Conservation (phyloP, 257 asterid species). For the Fraxinus anomala region DNA sequence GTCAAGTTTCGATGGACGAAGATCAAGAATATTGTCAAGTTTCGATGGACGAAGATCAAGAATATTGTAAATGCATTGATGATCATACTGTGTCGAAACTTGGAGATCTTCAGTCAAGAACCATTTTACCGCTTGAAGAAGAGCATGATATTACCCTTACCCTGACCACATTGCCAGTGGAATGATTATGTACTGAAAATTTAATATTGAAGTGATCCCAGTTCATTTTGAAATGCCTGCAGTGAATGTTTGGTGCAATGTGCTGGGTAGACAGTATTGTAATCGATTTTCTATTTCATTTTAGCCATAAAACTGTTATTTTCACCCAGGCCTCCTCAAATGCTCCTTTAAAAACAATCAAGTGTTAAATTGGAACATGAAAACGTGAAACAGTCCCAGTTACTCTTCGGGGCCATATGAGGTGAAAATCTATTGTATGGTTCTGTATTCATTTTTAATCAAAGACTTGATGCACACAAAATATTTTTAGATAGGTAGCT, state of each 20-base stretch:
- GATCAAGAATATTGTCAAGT: slow-evolving; percentile 34
- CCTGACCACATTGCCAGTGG: slow-evolving; percentile 15
- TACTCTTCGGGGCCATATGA: no score
- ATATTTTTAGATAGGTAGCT: no score
- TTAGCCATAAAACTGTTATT: no score
- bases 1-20: slow-evolving; percentile 18
- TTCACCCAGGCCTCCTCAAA: no score
- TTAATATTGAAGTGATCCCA: not conserved
- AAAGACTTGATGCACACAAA: no score
- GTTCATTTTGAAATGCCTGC: not conserved
- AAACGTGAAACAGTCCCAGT: no score
- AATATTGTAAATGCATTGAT: slow-evolving; percentile 38
- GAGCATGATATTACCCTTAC: slow-evolving; percentile 40
- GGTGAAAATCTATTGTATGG: no score
- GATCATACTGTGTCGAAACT: not conserved
- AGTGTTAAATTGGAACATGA: no score
- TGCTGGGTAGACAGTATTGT: not conserved
- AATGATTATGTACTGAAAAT: not conserved
- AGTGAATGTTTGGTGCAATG: not conserved
- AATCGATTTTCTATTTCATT: no score
- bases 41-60: slow-evolving; percentile 29
- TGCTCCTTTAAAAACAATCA: no score
- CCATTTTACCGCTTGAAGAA: not conserved
- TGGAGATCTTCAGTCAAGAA: not conserved
- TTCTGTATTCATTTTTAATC: no score